Base-by-base conservation (phyloP, 2,329 filamentous ascomycete genomes). In the Aspergillus phoenicis region DNA sequence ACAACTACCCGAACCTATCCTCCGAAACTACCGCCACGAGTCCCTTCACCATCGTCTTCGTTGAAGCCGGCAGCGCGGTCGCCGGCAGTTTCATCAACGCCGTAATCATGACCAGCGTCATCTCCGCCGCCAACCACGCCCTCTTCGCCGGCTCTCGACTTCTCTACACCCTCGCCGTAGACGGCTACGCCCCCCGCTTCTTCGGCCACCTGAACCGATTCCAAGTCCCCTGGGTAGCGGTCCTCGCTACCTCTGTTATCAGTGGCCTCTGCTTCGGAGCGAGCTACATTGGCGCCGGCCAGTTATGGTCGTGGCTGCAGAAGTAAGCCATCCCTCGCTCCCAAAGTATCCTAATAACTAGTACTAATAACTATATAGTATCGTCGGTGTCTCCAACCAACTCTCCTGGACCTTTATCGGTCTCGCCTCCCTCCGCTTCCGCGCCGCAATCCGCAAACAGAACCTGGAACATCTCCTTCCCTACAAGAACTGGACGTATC, bases 361-460 rank as follows among this genome's bases (percentile, higher is more conserved):
- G 47, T 48, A n/a, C 24, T 57, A 55, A 52, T 8, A 7, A 15
- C 11, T 7, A 30, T 38, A 5, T 59, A 83, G 81, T 60, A 83
- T 89, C 49, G 85, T 89, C 58, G 87, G 87, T 10, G 87, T 89
- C 0, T 88, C 86, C 0, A 89, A 89, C 71, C 87, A 89, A 73
- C 75, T 89, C 4, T 85, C 85, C 53, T 89, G 87, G 87, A 73
- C 77, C 65, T 81, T 84, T 59, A 90, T 89, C 61, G 83, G 86
- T 6, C 78, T 89, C 57, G 83, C 87, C 0, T 89, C 85, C 0
- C 75, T 89, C n/a, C 85, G 87, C 26, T 89, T 89, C 78, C 85
- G 87, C 26, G 75, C 79, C 3, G 87, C 80, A 4, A 75, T 89
- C 57, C 78, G 79, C 51, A 70, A 75, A 2, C 87, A 89, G 64